These are phyloP conservation scores for Podospora fimiseda DNA, from an alignment of 495 filamentous ascomycete genomes.

Conservation along the genomic window DNA sequence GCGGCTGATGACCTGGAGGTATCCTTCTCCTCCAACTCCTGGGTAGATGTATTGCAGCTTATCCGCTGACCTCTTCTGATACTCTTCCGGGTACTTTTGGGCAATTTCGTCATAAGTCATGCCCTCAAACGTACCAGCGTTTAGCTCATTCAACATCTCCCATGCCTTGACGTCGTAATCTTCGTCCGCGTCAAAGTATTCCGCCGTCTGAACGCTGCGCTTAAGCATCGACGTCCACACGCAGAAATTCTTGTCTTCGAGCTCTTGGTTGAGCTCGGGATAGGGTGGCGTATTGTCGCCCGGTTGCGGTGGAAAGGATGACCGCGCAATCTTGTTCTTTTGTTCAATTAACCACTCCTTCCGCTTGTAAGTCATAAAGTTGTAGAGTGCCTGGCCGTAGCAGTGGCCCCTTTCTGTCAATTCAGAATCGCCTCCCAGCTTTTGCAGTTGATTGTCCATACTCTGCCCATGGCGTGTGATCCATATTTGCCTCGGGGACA, in stretches of 20 bases:
- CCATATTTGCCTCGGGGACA: conserved; percentile 94
- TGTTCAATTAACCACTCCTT: conserved; percentile 72
- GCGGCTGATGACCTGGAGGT: conserved; percentile 93
- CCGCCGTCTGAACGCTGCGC: conserved; percentile 73
- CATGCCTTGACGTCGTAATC: conserved; percentile 96
- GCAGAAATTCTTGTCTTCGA: conserved; percentile 81
- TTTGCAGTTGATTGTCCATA: conserved; percentile 68
- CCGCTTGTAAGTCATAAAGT: conserved; percentile 70
- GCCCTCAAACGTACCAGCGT: conserved; percentile 86
- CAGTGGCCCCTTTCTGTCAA: conserved; percentile 66
- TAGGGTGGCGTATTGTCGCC: conserved; percentile 94
- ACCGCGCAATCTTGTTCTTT: conserved; percentile 59
- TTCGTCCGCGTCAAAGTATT: conserved; percentile 85
- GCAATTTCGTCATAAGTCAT: conserved; percentile 90
- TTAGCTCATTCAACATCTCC: conserved; percentile 96
- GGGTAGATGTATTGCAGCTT: conserved; percentile 94
- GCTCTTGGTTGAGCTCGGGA: conserved; percentile 63
- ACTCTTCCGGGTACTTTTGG: conserved; percentile 67
- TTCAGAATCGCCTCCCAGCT: conserved; percentile 78
- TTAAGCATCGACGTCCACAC: conserved; percentile 98
- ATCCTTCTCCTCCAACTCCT: conserved; percentile 90
- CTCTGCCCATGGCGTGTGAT: conserved; percentile 92
- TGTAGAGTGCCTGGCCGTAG: conserved; percentile 67
- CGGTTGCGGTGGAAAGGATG: conserved; percentile 72
- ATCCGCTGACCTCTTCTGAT: conserved; percentile 61